A percentile compares a stretch with the other conserved stretches of the same genome.
These are phyloP conservation scores for Candida nemodendra DNA, from an alignment of 805 yeast species.

Conservation along the genomic window DNA sequence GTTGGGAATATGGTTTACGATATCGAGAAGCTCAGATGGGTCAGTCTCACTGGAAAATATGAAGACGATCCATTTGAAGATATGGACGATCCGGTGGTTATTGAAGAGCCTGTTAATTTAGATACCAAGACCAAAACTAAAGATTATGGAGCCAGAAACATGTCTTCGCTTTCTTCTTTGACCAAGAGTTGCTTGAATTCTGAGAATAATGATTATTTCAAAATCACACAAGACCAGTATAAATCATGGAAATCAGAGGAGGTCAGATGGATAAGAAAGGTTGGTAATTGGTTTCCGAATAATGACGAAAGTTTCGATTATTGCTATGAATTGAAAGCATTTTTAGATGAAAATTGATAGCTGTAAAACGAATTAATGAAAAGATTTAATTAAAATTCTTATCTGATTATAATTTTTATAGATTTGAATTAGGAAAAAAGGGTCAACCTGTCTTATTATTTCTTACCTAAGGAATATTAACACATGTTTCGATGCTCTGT, in stretches of 20 bases:
- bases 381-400: conserved; percentile 23
- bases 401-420: too few species aligned
- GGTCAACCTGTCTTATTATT: too few species aligned
- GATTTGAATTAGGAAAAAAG: too few species aligned
- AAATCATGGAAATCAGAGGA: conserved; percentile 33
- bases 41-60: conserved; percentile 43
- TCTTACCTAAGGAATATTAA: too few species aligned
- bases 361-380: not conserved
- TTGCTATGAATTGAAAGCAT: conserved; percentile 32
- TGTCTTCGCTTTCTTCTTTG: conserved; percentile 1
- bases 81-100: conserved; percentile 40
- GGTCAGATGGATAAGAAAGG: conserved; percentile 34
- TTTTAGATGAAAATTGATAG: conserved; percentile 26
- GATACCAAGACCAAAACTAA: not conserved
- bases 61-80: conserved; percentile 49
- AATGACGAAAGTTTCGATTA: conserved; percentile 25
- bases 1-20: conserved; percentile 62
- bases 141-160: not conserved
- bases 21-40: conserved; percentile 56
- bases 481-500: too few species aligned
- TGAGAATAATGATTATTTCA: conserved; percentile 19
- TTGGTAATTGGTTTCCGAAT: conserved; percentile 36
- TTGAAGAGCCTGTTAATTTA: not conserved
- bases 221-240: conserved; percentile 27
- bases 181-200: not conserved